Base-by-base conservation (phyloP, 192 early-diverging fungal genomes). In the Gonapodya sp. region DNA sequence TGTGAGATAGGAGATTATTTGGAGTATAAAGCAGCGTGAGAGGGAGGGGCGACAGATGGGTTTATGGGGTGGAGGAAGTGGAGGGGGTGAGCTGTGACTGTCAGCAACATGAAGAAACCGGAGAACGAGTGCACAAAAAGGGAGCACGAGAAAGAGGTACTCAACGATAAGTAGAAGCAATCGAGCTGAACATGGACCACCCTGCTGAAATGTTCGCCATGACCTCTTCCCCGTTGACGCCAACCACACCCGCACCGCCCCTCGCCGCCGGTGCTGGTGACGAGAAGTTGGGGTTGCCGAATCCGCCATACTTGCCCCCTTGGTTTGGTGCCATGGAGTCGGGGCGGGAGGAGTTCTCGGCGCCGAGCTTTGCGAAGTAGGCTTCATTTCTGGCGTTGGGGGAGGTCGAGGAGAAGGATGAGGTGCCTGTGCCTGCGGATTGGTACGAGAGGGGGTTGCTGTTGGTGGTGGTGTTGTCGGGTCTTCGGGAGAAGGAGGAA, bases 291-390 rank as follows among this genome's bases (percentile, higher is more conserved):
- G 89, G 82, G 77, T 89, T 93, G 35, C 93, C 93, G 79, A 94
- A 94, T 0, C 93, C 93, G 8, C 85, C 86, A 81, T 92, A 94
- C 83, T 91, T 92, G 33, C 93, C 93, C 24, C 93, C 93, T 81
- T 94, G 93, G 81, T 83, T 92, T 1, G 93, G 93, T 33, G 93
- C 92, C 64, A 94, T 80, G 37, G 86, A 36, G n/a, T 89, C 91
- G 8, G 90, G 81, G 36, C 93, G 84, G 34, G 31, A 32, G 8
- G 86, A 85, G 82, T 94, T 94, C 32, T 85, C 84, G 2, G 80
- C 73, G 34, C 93, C 93, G 8, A 93, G 82, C n/a, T 81, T 85
- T 73, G 88, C 89, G 87, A 94, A 94, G 84, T 94, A 97, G 30
- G 88, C 85, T 80, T 97, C 95, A 81, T 96, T 96, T 35, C 87